Evolutionary conservation across 2,329 filamentous ascomycete genomes (phyloP).

Genomic region (Calonectria leucothoes): DNA sequence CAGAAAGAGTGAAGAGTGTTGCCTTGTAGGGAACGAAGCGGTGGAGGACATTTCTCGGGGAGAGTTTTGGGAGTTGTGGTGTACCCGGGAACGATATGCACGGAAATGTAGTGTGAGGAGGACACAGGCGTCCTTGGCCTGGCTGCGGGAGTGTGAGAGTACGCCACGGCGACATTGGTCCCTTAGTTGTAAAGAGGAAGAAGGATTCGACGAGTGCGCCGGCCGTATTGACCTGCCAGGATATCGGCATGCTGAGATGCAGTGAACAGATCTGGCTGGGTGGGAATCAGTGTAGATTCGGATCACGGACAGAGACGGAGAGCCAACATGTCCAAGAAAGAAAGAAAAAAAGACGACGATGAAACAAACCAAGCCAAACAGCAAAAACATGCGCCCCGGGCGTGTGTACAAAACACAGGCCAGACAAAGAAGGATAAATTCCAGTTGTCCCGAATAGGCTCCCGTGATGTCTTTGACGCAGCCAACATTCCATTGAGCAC

Average conservation of each 20-base stretch:
- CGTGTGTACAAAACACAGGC: not conserved
- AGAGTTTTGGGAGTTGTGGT: not conserved
- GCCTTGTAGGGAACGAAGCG: not conserved
- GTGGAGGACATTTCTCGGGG: not conserved
- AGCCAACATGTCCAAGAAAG: constrained; percentile 4
- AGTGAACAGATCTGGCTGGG: not conserved
- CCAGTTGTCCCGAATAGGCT: not conserved
- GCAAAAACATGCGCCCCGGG: not conserved
- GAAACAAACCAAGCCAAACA: not conserved
- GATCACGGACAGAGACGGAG: not conserved
- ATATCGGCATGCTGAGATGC: not conserved
- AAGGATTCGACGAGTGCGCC: not conserved
- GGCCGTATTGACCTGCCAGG: constrained; percentile 1
- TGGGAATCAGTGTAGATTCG: not conserved
- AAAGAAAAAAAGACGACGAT: not conserved
- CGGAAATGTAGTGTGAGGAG: not conserved
- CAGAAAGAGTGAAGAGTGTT: not conserved
- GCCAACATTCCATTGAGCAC: not conserved
- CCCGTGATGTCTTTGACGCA: not conserved
- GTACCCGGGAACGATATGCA: not conserved
- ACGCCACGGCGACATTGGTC: not conserved
- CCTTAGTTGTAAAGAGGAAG: not conserved
- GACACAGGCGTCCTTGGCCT: not conserved
- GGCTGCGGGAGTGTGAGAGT: not conserved
- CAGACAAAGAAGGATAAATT: not conserved